Conservation (phyloP, 495 filamentous ascomycete species). For the Trichoderma reesei region DNA sequence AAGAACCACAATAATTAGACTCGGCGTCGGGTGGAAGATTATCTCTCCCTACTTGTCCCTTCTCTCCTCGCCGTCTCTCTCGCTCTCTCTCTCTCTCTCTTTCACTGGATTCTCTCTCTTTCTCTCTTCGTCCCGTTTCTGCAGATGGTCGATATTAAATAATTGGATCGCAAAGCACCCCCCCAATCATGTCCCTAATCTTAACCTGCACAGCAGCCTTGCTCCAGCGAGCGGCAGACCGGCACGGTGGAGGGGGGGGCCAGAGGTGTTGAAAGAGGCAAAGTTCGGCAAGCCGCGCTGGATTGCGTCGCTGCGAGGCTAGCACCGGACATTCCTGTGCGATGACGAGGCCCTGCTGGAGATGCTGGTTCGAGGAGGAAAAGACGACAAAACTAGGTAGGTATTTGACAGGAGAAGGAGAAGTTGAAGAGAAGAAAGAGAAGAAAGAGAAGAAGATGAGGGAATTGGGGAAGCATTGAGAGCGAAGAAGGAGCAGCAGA, state of each 20-base stretch:
- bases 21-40: too few relatives aligned
- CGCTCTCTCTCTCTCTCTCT: too few relatives aligned
- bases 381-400: too few relatives aligned
- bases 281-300: background rate
- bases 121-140: background rate
- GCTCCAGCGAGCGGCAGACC: slow-evolving; percentile 5
- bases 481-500: background rate
- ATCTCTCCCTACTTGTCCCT: too few relatives aligned
- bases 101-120: too few relatives aligned
- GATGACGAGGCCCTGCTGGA: background rate
- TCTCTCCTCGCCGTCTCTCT: too few relatives aligned
- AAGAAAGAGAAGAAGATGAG: background rate
- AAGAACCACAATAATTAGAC: too few relatives aligned
- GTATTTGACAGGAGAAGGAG: background rate
- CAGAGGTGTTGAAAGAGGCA: background rate
- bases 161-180: too few relatives aligned
- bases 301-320: background rate
- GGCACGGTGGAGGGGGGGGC: slow-evolving; percentile 5
- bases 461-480: background rate
- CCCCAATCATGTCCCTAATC: too few relatives aligned
- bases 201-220: background rate
- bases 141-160: background rate
- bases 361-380: too few relatives aligned
- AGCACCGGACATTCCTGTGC: background rate
- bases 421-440: background rate